Evolutionary conservation across 345 rosid species (phyloP), one percentile per base, ranked within the genome.

Genomic region (Salix dunnii): DNA sequence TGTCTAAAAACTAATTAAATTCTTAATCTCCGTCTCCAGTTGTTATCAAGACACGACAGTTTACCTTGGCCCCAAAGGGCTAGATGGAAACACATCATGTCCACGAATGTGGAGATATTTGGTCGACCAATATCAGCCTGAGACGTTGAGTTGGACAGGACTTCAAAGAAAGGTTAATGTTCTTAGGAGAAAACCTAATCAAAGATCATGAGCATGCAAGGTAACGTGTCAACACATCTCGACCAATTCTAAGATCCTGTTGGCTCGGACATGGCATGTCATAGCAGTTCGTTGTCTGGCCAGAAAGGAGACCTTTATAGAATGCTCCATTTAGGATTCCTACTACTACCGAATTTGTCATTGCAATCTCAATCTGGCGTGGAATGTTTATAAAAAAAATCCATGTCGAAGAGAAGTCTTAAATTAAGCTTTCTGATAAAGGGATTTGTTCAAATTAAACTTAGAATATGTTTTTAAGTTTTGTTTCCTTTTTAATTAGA

Each of bases 201-300:
- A 27, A 28, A 6, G 30, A 17, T n/a, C 27, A 49, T 17, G 11
- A 12, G 6, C n/a, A 12, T 40, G 60, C 20, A 16, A 7, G 58
- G 28, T 17, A 28, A 61, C 2, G 25, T 38, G 27, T 36, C 43
- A 61, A 25, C 31, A 28, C 30, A 62, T 28, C 67, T 58, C 1
- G 14, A 58, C 28, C 62, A 58, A 23, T 10, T 58, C 4, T 58
- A 58, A 23, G 62, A 58, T 21, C 60, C 48, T 63, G 70, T 31
- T 74, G 46, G 13, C 20, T 28, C 62, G 48, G 70, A 74, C 61
- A 74, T 43, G 61, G 68, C 40, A 42, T 73, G 40, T 40, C 55
- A 61, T 23, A 23, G 1, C 16, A 70, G 61, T 18, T 17, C 2
- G 28, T 14, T 49, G 28, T 30, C 74, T 23, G 8, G 13, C 35